Evolutionary conservation across 2,329 filamentous ascomycete genomes (phyloP).

Genomic region (Helminthosporium solani): DNA sequence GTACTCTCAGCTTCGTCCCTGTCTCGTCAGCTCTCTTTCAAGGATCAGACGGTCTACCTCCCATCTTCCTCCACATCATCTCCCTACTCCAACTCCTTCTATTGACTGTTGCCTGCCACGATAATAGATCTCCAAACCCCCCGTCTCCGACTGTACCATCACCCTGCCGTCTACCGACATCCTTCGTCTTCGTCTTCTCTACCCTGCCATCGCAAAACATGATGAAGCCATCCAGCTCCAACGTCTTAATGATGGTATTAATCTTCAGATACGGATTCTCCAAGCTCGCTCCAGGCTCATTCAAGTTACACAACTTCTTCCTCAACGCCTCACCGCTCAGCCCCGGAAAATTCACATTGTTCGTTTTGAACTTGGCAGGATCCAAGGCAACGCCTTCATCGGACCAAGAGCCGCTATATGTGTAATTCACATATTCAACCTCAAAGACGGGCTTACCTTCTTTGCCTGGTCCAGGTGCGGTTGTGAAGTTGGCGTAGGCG

Average conservation of each 20-base stretch:
- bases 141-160: background rate
- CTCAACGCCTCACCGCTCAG: constrained; percentile 20
- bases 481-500: constrained; percentile 25
- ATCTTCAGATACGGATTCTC: constrained; percentile 23
- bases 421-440: constrained; percentile 27
- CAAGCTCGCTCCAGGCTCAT: constrained; percentile 15
- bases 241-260: constrained; percentile 24
- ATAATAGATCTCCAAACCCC: background rate
- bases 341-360: constrained; percentile 20
- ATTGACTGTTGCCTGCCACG: background rate
- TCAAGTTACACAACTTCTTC: constrained; percentile 22
- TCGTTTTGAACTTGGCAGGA: constrained; percentile 13
- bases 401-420: constrained; percentile 18
- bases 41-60: constrained; percentile 12
- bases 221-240: constrained; percentile 20
- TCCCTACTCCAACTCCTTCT: constrained; percentile 19
- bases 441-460: constrained; percentile 25
- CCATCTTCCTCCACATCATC: constrained; percentile 16
- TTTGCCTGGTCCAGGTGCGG: constrained; percentile 13
- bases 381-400: constrained; percentile 18
- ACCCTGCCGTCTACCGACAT: constrained; percentile 10
- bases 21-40: background rate
- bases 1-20: no score
- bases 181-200: constrained; percentile 20
- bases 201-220: constrained; percentile 25